These are phyloP conservation scores for Gautieria morchelliformis DNA, from an alignment of 768 basidiomycete genomes.

Conservation along the genomic window DNA sequence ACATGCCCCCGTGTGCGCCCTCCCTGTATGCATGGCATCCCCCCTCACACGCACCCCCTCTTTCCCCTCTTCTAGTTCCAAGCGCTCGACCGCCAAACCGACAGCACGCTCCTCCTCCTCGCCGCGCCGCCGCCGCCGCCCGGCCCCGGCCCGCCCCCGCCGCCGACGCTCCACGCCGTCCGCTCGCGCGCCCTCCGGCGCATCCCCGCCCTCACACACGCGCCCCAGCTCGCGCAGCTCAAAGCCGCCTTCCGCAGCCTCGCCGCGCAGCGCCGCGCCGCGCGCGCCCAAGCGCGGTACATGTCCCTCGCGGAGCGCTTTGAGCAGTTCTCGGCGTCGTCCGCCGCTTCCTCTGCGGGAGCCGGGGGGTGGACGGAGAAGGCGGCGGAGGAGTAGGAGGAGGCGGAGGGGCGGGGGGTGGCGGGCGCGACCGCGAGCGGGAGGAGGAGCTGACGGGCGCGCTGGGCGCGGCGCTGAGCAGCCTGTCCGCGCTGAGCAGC, in stretches of 20 bases:
- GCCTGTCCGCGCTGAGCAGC: constrained; percentile 48
- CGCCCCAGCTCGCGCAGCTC: constrained; percentile 38
- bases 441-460: constrained; percentile 63
- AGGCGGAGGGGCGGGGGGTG: no score
- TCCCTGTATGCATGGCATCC: no score
- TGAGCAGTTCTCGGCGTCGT: constrained; percentile 8
- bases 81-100: constrained; percentile 69
- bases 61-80: constrained; percentile 75
- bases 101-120: constrained; percentile 64
- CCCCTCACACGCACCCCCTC: no score
- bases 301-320: constrained; percentile 5
- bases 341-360: no score
- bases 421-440: no score
- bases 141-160: no score
- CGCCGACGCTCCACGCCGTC: no score
- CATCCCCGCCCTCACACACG: not conserved
- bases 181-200: constrained; percentile 50
- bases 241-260: constrained; percentile 51
- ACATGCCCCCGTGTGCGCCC: no score
- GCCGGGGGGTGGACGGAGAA: no score
- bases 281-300: constrained; percentile 27
- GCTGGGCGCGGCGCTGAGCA: constrained; percentile 57
- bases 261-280: constrained; percentile 38
- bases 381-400: no score
- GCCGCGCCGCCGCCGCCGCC: constrained; percentile 74